A percentile compares a stretch with the other conserved stretches of the same genome.
Evolutionary conservation across 2,329 filamentous ascomycete species (phyloP).

Genomic region (Stagonosporopsis cucurbitacearum): DNA sequence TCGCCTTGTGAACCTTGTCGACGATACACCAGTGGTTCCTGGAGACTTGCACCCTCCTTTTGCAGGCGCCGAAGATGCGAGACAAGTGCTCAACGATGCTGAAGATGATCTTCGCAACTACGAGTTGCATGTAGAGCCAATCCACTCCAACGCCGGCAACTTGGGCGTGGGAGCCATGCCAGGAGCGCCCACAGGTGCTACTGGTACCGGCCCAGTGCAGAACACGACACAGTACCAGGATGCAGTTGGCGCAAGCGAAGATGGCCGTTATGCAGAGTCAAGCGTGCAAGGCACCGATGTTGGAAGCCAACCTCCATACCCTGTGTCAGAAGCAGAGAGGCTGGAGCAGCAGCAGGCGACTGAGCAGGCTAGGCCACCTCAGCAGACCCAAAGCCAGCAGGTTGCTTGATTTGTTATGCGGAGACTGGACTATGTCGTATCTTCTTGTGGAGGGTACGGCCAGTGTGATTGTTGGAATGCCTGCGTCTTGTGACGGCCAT

Average conservation of each 20-base stretch:
- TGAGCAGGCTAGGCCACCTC: slow-evolving; percentile 5
- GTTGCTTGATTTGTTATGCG: slow-evolving; percentile 1
- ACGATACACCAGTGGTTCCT: slow-evolving; percentile 87
- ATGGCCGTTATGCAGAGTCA: slow-evolving; percentile 31
- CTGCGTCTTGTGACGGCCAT: background rate
- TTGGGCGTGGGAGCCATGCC: slow-evolving; percentile 58
- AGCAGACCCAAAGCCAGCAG: slow-evolving; percentile 5
- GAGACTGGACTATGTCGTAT: background rate
- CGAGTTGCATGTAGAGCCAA: slow-evolving; percentile 63
- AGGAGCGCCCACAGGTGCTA: slow-evolving; percentile 19
- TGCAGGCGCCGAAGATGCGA: slow-evolving; percentile 68
- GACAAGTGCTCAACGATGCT: slow-evolving; percentile 88
- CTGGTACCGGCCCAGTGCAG: background rate
- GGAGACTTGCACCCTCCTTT: slow-evolving; percentile 79
- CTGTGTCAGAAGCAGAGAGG: slow-evolving; percentile 40
- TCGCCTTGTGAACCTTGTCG: slow-evolving; percentile 81
- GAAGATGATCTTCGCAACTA: slow-evolving; percentile 86
- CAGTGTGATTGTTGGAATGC: background rate
- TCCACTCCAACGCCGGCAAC: slow-evolving; percentile 57
- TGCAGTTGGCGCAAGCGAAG: slow-evolving; percentile 25
- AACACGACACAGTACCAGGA: slow-evolving; percentile 3
- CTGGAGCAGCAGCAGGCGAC: slow-evolving; percentile 33
- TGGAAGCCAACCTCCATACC: slow-evolving; percentile 37
- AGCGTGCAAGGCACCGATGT: slow-evolving; percentile 30
- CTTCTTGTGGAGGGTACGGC: background rate